These are phyloP conservation scores for Clonostachys solani DNA, from an alignment of 2,329 filamentous ascomycete species.

Conservation along the genomic window DNA sequence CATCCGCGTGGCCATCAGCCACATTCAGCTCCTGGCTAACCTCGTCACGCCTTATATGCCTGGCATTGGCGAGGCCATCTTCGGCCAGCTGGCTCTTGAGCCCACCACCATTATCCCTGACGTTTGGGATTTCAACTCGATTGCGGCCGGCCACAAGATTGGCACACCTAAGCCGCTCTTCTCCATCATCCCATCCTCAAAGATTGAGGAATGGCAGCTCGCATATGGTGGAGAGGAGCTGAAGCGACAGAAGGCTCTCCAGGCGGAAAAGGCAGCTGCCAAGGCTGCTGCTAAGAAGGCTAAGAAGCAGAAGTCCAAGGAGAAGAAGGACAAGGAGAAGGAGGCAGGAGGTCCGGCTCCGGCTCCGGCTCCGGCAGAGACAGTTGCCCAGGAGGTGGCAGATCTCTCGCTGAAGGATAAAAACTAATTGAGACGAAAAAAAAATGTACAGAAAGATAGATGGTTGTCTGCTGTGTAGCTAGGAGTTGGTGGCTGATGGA, in stretches of 20 bases:
- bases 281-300: slow-evolving; percentile 46
- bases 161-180: slow-evolving; percentile 78
- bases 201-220: slow-evolving; percentile 78
- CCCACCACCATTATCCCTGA: slow-evolving; percentile 50
- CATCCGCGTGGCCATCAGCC: slow-evolving; percentile 79
- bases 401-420: no score
- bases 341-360: background rate
- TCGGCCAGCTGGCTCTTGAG: slow-evolving; percentile 60
- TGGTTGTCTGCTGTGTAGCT: no score
- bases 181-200: slow-evolving; percentile 75
- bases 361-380: no score
- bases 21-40: slow-evolving; percentile 76
- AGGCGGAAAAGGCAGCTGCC: slow-evolving; percentile 42
- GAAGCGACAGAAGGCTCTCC: slow-evolving; percentile 65
- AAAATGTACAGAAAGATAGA: no score
- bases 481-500: no score
- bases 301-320: slow-evolving; percentile 44
- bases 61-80: slow-evolving; percentile 69
- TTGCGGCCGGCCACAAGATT: slow-evolving; percentile 74
- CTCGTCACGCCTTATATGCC: slow-evolving; percentile 84
- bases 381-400: no score
- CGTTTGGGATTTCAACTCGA: slow-evolving; percentile 55
- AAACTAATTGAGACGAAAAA: no score
- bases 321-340: slow-evolving; percentile 17
- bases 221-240: slow-evolving; percentile 63